Percentiles rank a stretch among this genome's conserved stretches.
Conservation (phyloP, 345 rosid species). For the Firmiana major region DNA sequence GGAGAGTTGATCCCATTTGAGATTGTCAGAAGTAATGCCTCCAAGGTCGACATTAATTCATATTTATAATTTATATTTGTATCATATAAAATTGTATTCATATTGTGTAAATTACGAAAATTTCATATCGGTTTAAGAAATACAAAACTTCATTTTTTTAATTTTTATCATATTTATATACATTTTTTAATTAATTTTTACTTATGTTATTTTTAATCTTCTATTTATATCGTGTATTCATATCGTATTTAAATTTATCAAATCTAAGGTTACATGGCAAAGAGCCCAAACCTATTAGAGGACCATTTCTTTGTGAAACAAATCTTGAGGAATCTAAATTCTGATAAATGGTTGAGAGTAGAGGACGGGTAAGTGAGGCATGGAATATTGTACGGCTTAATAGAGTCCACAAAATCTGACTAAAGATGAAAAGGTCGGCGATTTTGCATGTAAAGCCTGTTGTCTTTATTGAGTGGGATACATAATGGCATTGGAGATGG, state of each 20-base stretch:
- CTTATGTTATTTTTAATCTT: too few species aligned
- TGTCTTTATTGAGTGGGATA: background rate
- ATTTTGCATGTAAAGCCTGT: background rate
- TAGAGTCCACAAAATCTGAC: background rate
- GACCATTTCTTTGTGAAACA: background rate
- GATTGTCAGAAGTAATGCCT: background rate
- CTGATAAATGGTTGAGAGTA: background rate
- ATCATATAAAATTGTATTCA: too few species aligned
- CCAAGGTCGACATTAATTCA: too few species aligned
- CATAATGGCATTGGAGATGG: background rate
- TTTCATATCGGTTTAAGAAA: too few species aligned
- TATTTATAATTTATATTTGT: too few species aligned
- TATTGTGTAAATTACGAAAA: too few species aligned
- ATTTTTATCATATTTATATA: too few species aligned
- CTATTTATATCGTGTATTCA: too few species aligned
- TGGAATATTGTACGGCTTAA: background rate
- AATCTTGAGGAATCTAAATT: background rate
- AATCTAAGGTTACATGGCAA: too few species aligned
- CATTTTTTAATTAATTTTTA: too few species aligned
- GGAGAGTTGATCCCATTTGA: background rate
- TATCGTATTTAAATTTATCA: too few species aligned
- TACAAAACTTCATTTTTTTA: too few species aligned
- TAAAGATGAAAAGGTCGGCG: background rate
- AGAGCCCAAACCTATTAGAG: background rate
- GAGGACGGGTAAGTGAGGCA: background rate